phyloP scores from a whole-genome alignment of 2,329 filamentous ascomycete genomes.

The Fusarium buxicola region DNA sequence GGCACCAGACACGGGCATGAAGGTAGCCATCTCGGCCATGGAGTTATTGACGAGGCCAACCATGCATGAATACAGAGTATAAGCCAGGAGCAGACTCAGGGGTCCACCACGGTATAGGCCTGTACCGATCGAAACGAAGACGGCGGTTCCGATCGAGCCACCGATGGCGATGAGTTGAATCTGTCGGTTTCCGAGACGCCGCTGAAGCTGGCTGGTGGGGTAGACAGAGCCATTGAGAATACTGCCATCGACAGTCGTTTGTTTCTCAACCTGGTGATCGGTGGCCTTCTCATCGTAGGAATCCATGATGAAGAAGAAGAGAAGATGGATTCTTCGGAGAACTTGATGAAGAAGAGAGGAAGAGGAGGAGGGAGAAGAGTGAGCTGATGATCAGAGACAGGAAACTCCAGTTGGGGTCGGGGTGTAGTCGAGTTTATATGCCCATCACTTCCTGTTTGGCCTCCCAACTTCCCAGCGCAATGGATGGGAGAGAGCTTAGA shows the following conservation, averaged over 20 bases:
- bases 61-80: conserved; percentile 9
- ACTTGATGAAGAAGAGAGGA: background rate
- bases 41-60: conserved; percentile 14
- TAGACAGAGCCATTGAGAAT: background rate
- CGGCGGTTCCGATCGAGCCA: conserved; percentile 7
- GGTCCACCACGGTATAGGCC: conserved; percentile 5
- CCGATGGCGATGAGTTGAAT: conserved; percentile 17
- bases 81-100: conserved; percentile 5
- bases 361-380: background rate
- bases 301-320: conserved; percentile 2
- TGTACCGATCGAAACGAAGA: conserved; percentile 14
- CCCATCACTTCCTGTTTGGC: background rate
- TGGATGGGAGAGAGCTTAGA: background rate
- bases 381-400: background rate
- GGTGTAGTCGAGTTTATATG: conserved; percentile 7
- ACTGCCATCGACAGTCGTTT: background rate
- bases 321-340: background rate
- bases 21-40: conserved; percentile 12
- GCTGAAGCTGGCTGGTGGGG: conserved; percentile 6
- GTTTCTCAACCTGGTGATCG: conserved; percentile 1
- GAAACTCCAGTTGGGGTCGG: background rate
- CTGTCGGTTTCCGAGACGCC: conserved; percentile 10
- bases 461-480: background rate
- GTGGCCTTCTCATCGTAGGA: conserved; percentile 13
- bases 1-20: conserved; percentile 8